These are phyloP conservation scores for Miscanthus lutarioriparius DNA, from an alignment of 176 grass and related monocot genomes.

Conservation along the genomic window DNA sequence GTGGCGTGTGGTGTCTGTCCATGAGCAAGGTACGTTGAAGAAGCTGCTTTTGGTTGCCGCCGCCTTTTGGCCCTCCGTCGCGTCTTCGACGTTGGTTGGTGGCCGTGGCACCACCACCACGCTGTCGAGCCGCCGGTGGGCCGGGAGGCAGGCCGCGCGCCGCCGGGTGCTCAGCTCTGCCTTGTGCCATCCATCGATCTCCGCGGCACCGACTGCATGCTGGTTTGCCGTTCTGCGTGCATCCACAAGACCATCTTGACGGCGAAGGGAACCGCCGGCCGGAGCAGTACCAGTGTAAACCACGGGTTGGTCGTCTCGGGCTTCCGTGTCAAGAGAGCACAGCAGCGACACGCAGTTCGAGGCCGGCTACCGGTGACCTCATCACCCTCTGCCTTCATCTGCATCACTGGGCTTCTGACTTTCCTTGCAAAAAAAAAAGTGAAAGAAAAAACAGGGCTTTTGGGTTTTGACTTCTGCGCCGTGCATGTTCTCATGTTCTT, in stretches of 20 bases:
- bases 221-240: background rate
- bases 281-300: background rate
- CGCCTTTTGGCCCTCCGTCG: background rate
- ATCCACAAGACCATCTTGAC: background rate
- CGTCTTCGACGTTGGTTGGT: background rate
- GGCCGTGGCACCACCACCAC: background rate
- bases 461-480: background rate
- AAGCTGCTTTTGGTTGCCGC: background rate
- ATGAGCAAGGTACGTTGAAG: background rate
- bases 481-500: background rate
- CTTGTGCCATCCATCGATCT: background rate
- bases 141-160: background rate
- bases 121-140: background rate
- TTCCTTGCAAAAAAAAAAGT: background rate
- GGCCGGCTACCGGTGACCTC: background rate
- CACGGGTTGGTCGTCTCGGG: background rate
- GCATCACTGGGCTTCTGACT: background rate
- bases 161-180: background rate
- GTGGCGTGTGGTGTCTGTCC: background rate
- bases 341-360: conserved; percentile 1
- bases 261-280: background rate
- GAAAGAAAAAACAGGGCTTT: background rate
- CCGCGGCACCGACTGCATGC: background rate
- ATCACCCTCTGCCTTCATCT: background rate
- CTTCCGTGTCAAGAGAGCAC: background rate